Base-by-base conservation (phyloP, 805 yeast genomes). In the Metschnikowia rubicola region DNA sequence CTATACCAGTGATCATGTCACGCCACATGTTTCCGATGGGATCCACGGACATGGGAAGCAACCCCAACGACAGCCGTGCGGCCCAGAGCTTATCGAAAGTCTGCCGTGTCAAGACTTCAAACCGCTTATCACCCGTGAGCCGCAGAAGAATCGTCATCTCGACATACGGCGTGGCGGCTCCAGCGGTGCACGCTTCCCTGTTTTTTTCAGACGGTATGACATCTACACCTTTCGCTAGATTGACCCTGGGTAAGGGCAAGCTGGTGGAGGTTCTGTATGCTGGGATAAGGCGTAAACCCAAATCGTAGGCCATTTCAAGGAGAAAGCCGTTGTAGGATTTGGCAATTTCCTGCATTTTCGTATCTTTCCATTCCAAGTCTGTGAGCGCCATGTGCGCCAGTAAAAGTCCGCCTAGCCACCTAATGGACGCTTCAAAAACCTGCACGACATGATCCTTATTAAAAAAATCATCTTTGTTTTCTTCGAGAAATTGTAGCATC, bases 341-440 rank as follows among this genome's bases (percentile, higher is more conserved):
- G 2, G 61, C 49, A n/a, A 68, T 56, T 5, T 15, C 35, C 6
- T 19, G 13, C 17, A 47, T 37, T 15, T 35, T 21, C 2, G 33
- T 40, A n/a, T 43, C 30, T 7, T 32, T 32, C 50, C 48, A 44
- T 12, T 50, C 43, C 4, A 57, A 51, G 40, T 71, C 74, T 2
- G 68, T 58, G 9, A 73, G 57, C 8, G 73, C 58, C 37, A 88
- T 67, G 66, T 91, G 97, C 0, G 88, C 80, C 2, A 92, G 83
- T 19, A 91, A 60, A 30, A 91, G 69, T 0, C 96, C 89, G 0
- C 98, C 98, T 26, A 91, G 60, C 1, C 88, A 79, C 35, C 98
- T 67, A 13, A 92, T 91, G 5, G 89, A 80, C 3, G 87, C 77
- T 63, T 91, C 98, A 63, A 91, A 91, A 1, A 91, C 95, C 60